phyloP scores from a whole-genome alignment of 305 asterid species.

The Stenogyne calaminthoides region DNA sequence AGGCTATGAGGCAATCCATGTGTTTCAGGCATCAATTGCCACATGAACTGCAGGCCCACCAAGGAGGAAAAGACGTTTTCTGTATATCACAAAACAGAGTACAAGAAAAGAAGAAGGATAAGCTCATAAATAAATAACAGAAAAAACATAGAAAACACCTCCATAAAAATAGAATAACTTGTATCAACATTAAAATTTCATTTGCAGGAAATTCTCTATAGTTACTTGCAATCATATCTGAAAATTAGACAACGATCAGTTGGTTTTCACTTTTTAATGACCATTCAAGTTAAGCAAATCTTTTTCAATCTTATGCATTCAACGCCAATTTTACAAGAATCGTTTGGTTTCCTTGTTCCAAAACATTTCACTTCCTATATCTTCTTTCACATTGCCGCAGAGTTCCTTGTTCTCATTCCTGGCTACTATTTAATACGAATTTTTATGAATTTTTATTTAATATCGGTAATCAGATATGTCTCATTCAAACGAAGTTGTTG shows the following conservation, averaged over 20 bases:
- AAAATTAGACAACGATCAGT: not conserved
- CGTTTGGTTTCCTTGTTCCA: not conserved
- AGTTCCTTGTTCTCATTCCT: not conserved
- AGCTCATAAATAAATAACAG: not conserved
- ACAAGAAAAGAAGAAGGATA: slow-evolving; percentile 20
- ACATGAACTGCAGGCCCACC: slow-evolving; percentile 81
- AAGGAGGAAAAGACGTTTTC: slow-evolving; percentile 91
- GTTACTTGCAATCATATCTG: not conserved
- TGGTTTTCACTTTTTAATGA: not conserved
- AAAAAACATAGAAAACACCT: not conserved
- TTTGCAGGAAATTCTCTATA: slow-evolving; percentile 14
- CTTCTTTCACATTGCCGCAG: not conserved
- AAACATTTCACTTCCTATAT: not conserved
- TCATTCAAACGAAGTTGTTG: too few relatives aligned
- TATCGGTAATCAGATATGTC: too few relatives aligned
- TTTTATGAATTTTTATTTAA: too few relatives aligned
- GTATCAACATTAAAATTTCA: slow-evolving; percentile 7
- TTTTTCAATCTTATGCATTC: not conserved
- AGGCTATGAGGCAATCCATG: slow-evolving; percentile 69
- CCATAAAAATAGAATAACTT: slow-evolving; percentile 20
- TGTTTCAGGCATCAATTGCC: slow-evolving; percentile 75
- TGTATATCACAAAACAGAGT: slow-evolving; percentile 42
- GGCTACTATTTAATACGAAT: too few relatives aligned
- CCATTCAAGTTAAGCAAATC: not conserved
- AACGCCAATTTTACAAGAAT: not conserved